Evolutionary conservation across 2,329 filamentous ascomycete genomes (phyloP).

Genomic region (Aspergillus melleus): DNA sequence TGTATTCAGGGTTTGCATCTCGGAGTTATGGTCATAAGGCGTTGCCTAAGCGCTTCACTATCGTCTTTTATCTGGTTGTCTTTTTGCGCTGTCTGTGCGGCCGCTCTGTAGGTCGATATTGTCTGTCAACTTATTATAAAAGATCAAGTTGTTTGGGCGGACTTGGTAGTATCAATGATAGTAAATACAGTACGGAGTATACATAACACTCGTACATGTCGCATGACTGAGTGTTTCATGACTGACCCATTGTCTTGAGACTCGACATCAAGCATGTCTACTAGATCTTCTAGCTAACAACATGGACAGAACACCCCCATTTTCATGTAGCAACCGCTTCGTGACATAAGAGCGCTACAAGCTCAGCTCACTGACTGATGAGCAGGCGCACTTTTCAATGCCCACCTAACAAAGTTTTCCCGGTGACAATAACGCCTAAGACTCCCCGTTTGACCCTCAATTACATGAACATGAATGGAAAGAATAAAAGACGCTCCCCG

Average conservation of each 20-base stretch:
- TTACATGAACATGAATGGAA: slow-evolving; percentile 1
- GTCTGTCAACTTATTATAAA: not conserved
- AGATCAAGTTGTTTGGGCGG: no score
- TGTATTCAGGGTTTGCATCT: not conserved
- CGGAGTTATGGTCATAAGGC: slow-evolving; percentile 1
- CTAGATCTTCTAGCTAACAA: not conserved
- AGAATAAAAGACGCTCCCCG: slow-evolving; percentile 4
- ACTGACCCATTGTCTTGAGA: no score
- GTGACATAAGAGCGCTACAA: not conserved
- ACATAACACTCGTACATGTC: not conserved
- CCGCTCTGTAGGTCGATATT: not conserved
- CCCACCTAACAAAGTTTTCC: slow-evolving; percentile 1
- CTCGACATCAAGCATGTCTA: no score
- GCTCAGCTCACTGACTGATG: not conserved
- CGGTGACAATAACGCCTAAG: slow-evolving; percentile 7
- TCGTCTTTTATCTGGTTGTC: not conserved
- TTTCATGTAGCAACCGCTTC: not conserved
- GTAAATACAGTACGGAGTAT: not conserved
- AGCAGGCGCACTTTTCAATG: not conserved
- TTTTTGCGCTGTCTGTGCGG: not conserved
- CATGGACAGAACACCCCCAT: not conserved
- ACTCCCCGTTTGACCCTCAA: slow-evolving; percentile 3
- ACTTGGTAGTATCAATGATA: not conserved
- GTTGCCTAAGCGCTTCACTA: not conserved
- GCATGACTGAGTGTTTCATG: no score